Evolutionary conservation across 176 grass and related monocot species (phyloP), one percentile per base, ranked within the genome.

Genomic region (Eleusine coracana): DNA sequence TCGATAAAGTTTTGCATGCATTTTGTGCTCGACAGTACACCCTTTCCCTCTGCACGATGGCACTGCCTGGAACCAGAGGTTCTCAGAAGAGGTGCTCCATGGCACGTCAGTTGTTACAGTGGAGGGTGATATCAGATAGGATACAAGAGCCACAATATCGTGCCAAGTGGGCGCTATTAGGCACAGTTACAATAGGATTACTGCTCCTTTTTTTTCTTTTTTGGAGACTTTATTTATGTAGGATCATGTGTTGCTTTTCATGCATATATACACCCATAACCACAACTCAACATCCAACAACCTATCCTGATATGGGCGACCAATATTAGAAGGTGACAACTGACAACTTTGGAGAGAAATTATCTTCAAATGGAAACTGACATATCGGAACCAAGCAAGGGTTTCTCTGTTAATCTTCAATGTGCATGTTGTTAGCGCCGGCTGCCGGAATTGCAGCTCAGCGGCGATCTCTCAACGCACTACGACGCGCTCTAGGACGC

Each of bases 291-390:
- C 15, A 52, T 52, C 15, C 50, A 52, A 16, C 50, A 52, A 96
- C 88, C 21, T 96, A 92, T 72, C 88, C 93, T 73, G 90, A 96
- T 70, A 96, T 96, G 27, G 90, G 93, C 21, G 86, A 92, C 61
- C 72, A 82, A 97, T 97, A 81, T 41, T 97, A 20, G 94, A 97
- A 89, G 91, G 44, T 46, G 44, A 10, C 7, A 46, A 46, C 87
- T 29, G 94, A 92, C 81, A 97, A 90, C 66, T 68, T 94, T 34
- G 31, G 31, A 74, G 87, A 97, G 70, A 97, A 94, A 74, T 77
- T 97, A 70, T 94, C 93, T 83, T 91, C 89, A 17, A 68, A 51
- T 6, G 73, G 59, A 9, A 79, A 68, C 63, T 90, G 91, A 34
- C 71, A 89, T 86, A 84, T 94, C 38, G 85, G 87, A 89, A 83